Percentiles rank a stretch among this genome's conserved stretches.
Evolutionary conservation across 805 yeast genomes (phyloP).

Genomic region (Cyberlindnera sargentensis): DNA sequence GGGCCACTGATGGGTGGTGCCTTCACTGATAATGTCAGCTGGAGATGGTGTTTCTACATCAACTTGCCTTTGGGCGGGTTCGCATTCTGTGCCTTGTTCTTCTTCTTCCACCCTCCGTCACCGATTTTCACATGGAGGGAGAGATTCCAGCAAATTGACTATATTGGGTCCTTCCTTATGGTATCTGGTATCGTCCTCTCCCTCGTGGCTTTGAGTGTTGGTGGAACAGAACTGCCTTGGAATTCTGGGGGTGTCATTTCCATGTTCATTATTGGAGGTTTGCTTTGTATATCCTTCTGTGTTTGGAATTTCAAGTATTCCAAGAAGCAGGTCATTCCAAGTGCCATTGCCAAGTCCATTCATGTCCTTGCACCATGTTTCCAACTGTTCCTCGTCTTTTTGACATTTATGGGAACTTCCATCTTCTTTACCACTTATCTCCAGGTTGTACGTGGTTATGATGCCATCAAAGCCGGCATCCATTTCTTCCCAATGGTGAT

Average conservation of each 20-base stretch:
- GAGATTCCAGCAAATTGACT: slow-evolving; percentile 41
- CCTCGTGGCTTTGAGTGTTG: slow-evolving; percentile 45
- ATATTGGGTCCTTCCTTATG: slow-evolving; percentile 31
- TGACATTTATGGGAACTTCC: slow-evolving; percentile 32
- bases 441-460: slow-evolving; percentile 36
- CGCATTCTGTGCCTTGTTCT: slow-evolving; percentile 31
- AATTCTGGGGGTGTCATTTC: slow-evolving; percentile 42
- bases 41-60: slow-evolving; percentile 76
- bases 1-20: slow-evolving; percentile 71
- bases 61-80: slow-evolving; percentile 61
- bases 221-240: slow-evolving; percentile 49
- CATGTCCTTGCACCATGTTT: slow-evolving; percentile 27
- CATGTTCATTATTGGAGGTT: slow-evolving; percentile 32
- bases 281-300: slow-evolving; percentile 2
- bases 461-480: slow-evolving; percentile 16
- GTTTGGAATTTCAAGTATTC: slow-evolving; percentile 12
- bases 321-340: slow-evolving; percentile 23
- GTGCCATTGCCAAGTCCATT: no score
- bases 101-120: slow-evolving; percentile 40
- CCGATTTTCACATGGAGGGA: slow-evolving; percentile 31
- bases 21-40: slow-evolving; percentile 46
- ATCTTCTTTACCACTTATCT: slow-evolving; percentile 40
- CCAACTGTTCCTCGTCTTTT: slow-evolving; percentile 30
- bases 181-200: slow-evolving; percentile 37
- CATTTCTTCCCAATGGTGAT: slow-evolving; percentile 18